Evolutionary conservation across 192 early-diverging fungal genomes (phyloP), one percentile per base, ranked within the genome.

Genomic region (Phlyctochytrium planicorne): DNA sequence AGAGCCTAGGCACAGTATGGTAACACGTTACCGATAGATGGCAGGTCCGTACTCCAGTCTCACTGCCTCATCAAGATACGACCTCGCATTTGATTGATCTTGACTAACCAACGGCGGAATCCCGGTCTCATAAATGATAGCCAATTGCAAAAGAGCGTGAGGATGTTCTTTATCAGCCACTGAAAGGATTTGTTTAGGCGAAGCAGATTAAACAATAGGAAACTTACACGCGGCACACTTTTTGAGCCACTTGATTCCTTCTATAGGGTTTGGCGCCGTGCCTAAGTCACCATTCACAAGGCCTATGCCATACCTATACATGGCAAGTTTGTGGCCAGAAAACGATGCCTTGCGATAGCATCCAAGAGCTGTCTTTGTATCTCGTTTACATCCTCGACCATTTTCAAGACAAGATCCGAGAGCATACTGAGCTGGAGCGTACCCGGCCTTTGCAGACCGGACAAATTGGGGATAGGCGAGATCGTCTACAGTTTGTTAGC

Each of bases 191-290:
- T 12, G 12, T 25, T 34, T 25, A 27, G 0, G 23, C 0, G 2
- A 65, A 61, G n/a, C 10, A 35, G 31, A 1, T 34, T 63, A 63
- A 64, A 63, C 23, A 17, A 17, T 1, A 52, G 1, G 34, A 1
- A 16, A 17, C 12, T n/a, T 85, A 83, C 53, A 83, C 63, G 27
- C 86, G 3, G 93, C 91, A 2, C 90, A 84, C 55, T 90, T 82
- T 70, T 92, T 88, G 64, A 98, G 80, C 76, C 91, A 95, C 36
- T 87, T 82, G 35, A 95, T 75, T 3, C 88, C 94, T 62, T 90
- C 82, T 65, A 82, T 82, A 62, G 90, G 72, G 70, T 94, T 88
- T 52, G 71, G 71, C 34, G 80, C 73, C 59, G 85, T 83, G 59
- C 84, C 78, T 29, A 96, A 74, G 52, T 89, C 78, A 57, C 94